phyloP scores from a whole-genome alignment of 352 stramenopile genomes.

The Phytophthora hibernalis region DNA sequence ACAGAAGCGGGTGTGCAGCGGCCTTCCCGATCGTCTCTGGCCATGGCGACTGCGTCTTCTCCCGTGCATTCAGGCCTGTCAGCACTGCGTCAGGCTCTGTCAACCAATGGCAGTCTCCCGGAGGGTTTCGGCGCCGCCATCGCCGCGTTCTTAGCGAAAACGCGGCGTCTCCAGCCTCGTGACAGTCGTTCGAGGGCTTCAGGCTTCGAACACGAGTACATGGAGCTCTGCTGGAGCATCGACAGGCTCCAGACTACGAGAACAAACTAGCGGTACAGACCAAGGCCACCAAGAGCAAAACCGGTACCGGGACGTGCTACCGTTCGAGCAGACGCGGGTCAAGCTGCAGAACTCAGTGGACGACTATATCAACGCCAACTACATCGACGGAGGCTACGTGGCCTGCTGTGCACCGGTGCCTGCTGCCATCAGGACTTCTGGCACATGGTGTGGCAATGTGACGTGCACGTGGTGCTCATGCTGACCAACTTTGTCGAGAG shows the following conservation, averaged over 20 bases:
- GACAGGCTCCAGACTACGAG: conserved; percentile 63
- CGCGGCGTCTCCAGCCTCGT: conserved; percentile 40
- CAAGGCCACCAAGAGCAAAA: conserved; percentile 73
- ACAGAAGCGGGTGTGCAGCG: not conserved
- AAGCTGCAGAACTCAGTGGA: conserved; percentile 42
- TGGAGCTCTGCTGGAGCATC: conserved; percentile 67
- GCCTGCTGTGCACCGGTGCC: conserved; percentile 78
- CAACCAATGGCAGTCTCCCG: conserved; percentile 2
- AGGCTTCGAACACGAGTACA: conserved; percentile 74
- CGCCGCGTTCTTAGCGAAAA: conserved; percentile 41
- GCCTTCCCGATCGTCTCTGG: conserved; percentile 4
- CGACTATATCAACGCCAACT: conserved; percentile 84
- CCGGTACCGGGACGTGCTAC: conserved; percentile 79
- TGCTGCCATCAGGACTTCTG: conserved; percentile 79
- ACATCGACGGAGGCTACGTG: conserved; percentile 71
- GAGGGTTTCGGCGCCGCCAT: conserved; percentile 5
- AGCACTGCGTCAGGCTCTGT: conserved; percentile 21
- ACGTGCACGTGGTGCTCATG: conserved; percentile 88
- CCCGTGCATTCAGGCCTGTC: conserved; percentile 10
- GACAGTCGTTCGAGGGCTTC: conserved; percentile 34
- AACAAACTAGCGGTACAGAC: conserved; percentile 66
- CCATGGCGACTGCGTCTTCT: conserved; percentile 24
- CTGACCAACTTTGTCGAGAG: conserved; percentile 89
- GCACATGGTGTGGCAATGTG: conserved; percentile 82
- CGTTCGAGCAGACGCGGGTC: conserved; percentile 79